Evolutionary conservation across 805 yeast species (phyloP).

Genomic region (Candida dendrica): DNA sequence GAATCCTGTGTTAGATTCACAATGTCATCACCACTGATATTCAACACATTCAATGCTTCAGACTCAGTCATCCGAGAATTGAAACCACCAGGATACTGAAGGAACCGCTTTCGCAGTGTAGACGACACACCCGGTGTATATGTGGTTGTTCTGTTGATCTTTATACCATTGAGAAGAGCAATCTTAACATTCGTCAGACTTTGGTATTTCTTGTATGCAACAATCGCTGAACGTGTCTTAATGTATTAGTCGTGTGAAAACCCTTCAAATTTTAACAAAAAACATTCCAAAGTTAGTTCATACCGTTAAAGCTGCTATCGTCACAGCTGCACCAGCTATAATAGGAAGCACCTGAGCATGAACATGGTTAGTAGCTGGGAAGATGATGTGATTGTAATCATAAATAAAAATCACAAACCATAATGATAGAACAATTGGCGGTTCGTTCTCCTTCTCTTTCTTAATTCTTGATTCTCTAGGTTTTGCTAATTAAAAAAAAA

Average conservation of each 20-base stretch:
- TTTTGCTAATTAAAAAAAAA: no score
- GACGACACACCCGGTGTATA: constrained; percentile 8
- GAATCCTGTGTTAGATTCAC: constrained; percentile 37
- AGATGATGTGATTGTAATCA: no score
- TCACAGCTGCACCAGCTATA: not conserved
- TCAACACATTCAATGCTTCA: constrained; percentile 62
- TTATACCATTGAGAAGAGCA: constrained; percentile 33
- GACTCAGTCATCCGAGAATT: constrained; percentile 56
- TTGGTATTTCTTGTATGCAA: constrained; percentile 24
- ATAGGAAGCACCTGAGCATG: constrained; percentile 1
- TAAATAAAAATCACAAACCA: no score
- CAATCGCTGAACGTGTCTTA: constrained; percentile 28
- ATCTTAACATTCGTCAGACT: constrained; percentile 29
- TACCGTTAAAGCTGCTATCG: not conserved
- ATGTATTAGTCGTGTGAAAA: not conserved
- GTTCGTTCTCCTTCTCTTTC: no score
- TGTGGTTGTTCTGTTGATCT: constrained; percentile 7
- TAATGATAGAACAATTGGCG: no score
- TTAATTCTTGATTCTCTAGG: no score
- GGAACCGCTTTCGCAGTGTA: constrained; percentile 21
- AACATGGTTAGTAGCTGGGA: no score
- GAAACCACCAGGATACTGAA: constrained; percentile 54
- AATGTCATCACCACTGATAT: constrained; percentile 50
- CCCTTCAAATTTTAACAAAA: not conserved
- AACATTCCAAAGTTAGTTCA: not conserved